Percentiles rank a stretch among this genome's conserved stretches.
Evolutionary conservation across 2,329 filamentous ascomycete genomes (phyloP).

Genomic region (Alternaria angustiovoidea): DNA sequence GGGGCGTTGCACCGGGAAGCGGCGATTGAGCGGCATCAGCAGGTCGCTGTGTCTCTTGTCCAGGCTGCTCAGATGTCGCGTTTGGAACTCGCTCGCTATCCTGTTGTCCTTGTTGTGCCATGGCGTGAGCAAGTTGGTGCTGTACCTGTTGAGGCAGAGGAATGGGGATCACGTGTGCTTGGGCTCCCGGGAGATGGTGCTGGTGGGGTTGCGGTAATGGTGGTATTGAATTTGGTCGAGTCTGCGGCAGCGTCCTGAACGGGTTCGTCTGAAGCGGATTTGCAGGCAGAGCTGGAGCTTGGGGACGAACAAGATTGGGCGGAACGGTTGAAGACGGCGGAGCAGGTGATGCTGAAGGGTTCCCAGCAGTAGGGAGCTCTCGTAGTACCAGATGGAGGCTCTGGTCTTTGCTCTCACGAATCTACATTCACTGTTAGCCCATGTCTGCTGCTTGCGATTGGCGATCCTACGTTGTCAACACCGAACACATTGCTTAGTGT

Average conservation of each 20-base stretch:
- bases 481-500: slow-evolving; percentile 61
- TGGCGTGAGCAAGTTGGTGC: slow-evolving; percentile 35
- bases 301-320: slow-evolving; percentile 43
- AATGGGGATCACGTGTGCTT: slow-evolving; percentile 24
- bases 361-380: slow-evolving; percentile 35
- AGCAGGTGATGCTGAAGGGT: slow-evolving; percentile 19
- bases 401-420: slow-evolving; percentile 47
- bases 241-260: slow-evolving; percentile 38
- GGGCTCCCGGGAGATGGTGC: slow-evolving; percentile 21
- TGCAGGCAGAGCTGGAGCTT: slow-evolving; percentile 21
- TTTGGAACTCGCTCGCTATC: slow-evolving; percentile 11
- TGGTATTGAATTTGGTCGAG: slow-evolving; percentile 42
- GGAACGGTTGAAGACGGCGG: slow-evolving; percentile 50
- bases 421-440: slow-evolving; percentile 35
- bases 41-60: slow-evolving; percentile 15
- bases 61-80: slow-evolving; percentile 9
- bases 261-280: slow-evolving; percentile 42
- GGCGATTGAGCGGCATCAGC: slow-evolving; percentile 16
- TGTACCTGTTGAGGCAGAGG: slow-evolving; percentile 35
- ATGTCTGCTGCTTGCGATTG: neutral
- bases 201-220: slow-evolving; percentile 27
- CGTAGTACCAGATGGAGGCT: slow-evolving; percentile 51
- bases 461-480: slow-evolving; percentile 56
- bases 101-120: slow-evolving; percentile 26
- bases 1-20: slow-evolving; percentile 3